Base-by-base conservation (phyloP, 2,329 filamentous ascomycete genomes). In the Westerdykella aurantiaca region DNA sequence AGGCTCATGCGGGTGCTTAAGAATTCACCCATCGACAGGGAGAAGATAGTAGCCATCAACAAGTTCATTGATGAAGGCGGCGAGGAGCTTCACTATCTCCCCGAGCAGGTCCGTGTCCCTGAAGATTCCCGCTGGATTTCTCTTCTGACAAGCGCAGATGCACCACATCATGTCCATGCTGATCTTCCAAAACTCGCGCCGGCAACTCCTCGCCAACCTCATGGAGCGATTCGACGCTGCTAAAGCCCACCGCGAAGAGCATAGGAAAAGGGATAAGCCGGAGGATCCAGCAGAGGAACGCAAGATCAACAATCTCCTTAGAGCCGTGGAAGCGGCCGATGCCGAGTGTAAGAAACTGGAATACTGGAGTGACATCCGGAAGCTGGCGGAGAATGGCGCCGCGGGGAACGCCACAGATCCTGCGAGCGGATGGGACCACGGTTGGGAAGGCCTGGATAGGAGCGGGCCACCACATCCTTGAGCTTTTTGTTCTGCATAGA, bases 111-210 rank as follows among this genome's bases (percentile, higher is more conserved):
- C 54, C 44, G 62, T 47, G 18, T 18, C 31, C n/a, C 18, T 21
- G 18, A 21, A 21, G n/a, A 17, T 4, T 16, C 2, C 34, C 22
- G 12, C 22, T 16, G 10, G 6, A 33, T 35, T 12, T 16, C 17
- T 11, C 12, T 6, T 25, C 56, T 65, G 51, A 63, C 42, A 1
- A 22, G 2, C 13, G 5, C 34, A 65, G 61, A 64, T 67, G 38
- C 58, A 60, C 9, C 34, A 51, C 33, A 68, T 68, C 40, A 69
- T 68, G 88, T 75, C 81, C 0, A 75, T 86, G 45, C 87, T 97
- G 58, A 76, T 98, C 16, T 98, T 95, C 63, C 91, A 97, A 65
- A 83, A 84, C 14, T 95, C 90, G 2, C 80, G 90, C 18, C 81
- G 84, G 48, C 80, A 89, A 45, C 75, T 97, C 4, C 74, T 96